Conservation (phyloP, 2,329 filamentous ascomycete genomes). For the Colletotrichum lini region DNA sequence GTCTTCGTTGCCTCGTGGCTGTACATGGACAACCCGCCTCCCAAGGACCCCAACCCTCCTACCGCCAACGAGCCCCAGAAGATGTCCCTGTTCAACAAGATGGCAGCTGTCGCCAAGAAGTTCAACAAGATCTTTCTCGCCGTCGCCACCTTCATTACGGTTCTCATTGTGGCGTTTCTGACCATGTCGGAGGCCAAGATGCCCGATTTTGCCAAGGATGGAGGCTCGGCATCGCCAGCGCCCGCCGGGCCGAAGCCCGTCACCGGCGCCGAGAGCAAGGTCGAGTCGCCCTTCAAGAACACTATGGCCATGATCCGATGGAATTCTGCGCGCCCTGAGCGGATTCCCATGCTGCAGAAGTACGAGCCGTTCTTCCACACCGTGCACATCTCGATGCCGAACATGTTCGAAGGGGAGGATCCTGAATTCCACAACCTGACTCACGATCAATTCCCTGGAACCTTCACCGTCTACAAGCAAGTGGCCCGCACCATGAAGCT, state of each 20-base stretch:
- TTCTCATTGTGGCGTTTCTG: conserved; percentile 44
- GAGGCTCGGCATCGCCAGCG: conserved; percentile 2
- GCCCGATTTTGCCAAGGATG: conserved; percentile 40
- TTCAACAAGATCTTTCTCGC: conserved; percentile 40
- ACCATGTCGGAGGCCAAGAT: conserved; percentile 43
- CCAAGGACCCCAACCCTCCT: conserved; percentile 43
- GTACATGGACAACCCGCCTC: conserved; percentile 49
- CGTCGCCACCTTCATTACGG: conserved; percentile 40
- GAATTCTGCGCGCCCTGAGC: conserved; percentile 47
- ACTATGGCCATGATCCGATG: conserved; percentile 49
- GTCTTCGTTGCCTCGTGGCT: conserved; percentile 51
- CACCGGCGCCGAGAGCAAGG: conserved; percentile 32
- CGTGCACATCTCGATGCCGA: conserved; percentile 49
- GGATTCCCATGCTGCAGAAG: conserved; percentile 47
- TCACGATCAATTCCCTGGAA: conserved; percentile 47
- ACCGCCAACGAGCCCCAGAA: conserved; percentile 34
- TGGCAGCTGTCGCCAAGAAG: conserved; percentile 39
- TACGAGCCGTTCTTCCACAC: conserved; percentile 51
- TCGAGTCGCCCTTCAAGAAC: conserved; percentile 48
- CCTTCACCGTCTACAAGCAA: conserved; percentile 45
- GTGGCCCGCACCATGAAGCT: conserved; percentile 50
- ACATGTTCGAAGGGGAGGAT: conserved; percentile 39
- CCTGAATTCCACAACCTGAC: conserved; percentile 47
- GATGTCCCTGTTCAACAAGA: conserved; percentile 35
- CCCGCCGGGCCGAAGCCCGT: conserved; percentile 23